These are phyloP conservation scores for Globisporangium cystogenes DNA, from an alignment of 352 stramenopile genomes.

Conservation along the genomic window DNA sequence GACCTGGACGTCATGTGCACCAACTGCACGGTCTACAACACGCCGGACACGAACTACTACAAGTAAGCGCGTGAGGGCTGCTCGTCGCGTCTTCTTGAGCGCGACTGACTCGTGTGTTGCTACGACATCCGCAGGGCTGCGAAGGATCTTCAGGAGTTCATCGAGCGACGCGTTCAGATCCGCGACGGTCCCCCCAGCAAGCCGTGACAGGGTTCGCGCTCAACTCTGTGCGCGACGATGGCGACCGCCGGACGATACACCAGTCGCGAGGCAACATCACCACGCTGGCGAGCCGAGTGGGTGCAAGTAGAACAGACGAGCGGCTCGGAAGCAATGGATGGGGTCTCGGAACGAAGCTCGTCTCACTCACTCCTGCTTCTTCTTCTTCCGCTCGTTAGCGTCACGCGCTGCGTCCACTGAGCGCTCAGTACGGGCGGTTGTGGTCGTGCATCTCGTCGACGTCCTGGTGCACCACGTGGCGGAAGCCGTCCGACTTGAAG, in stretches of 20 bases:
- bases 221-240: neutral
- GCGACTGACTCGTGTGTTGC: neutral
- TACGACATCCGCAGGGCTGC: constrained; percentile 39
- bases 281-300: neutral
- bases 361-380: neutral
- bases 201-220: neutral
- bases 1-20: constrained; percentile 96
- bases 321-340: neutral
- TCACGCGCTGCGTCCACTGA: no score
- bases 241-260: neutral
- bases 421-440: constrained; percentile 34
- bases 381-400: no score
- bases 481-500: constrained; percentile 97
- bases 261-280: neutral
- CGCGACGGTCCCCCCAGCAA: constrained; percentile 13
- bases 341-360: neutral
- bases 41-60: constrained; percentile 93
- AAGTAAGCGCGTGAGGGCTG: constrained; percentile 54
- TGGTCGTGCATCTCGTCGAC: constrained; percentile 98
- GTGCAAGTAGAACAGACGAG: neutral
- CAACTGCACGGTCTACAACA: constrained; percentile 98
- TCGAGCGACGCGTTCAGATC: constrained; percentile 61
- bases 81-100: neutral
- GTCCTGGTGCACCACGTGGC: constrained; percentile 96
- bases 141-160: constrained; percentile 72